Evolutionary conservation across 2,329 filamentous ascomycete genomes (phyloP), one percentile per base, ranked within the genome.

Genomic region (Cadophora malorum): DNA sequence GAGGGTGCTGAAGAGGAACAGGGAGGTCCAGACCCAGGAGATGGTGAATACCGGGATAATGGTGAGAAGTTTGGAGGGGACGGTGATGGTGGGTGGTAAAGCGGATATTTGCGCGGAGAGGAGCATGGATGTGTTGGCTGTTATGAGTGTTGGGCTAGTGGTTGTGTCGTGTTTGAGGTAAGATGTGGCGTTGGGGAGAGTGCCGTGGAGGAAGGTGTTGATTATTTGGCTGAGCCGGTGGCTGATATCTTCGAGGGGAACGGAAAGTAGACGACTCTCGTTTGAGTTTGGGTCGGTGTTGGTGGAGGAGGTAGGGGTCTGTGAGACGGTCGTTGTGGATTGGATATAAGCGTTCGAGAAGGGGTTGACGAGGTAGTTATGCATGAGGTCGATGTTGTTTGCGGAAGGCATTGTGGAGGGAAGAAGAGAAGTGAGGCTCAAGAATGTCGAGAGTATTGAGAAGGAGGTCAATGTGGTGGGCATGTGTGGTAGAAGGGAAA

Each of bases 331-430:
- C 19, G 63, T 25, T 21, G 69, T 59, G 8, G 71, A 69, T 59
- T 69, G 67, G 45, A 74, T 74, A 21, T 66, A 73, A 0, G 35
- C 10, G 50, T 71, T 71, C 9, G 65, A 66, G 19, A 66, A 50
- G 0, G 73, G 72, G 9, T 64, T 67, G 35, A 55, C 35, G 16
- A 74, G 63, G 38, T 74, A 74, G 49, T 74, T 74, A 59, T 72
- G 72, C 4, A 74, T 41, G 1, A 67, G 63, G 33, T 72, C 68
- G 4, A 73, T 63, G 4, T 68, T 56, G n/a, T 67, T 68, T 21
- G 66, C 50, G 3, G 65, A 67, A 19, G 63, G 68, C 23, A 60
- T 65, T 9, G 62, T 25, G 21, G 58, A 55, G 12, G 70, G 72
- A 1, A 73, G 68, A 19, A 69, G 59, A 19, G 65, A 45, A 4